These are phyloP conservation scores for Kondoa malvinella DNA, from an alignment of 768 basidiomycete genomes.

Conservation along the genomic window DNA sequence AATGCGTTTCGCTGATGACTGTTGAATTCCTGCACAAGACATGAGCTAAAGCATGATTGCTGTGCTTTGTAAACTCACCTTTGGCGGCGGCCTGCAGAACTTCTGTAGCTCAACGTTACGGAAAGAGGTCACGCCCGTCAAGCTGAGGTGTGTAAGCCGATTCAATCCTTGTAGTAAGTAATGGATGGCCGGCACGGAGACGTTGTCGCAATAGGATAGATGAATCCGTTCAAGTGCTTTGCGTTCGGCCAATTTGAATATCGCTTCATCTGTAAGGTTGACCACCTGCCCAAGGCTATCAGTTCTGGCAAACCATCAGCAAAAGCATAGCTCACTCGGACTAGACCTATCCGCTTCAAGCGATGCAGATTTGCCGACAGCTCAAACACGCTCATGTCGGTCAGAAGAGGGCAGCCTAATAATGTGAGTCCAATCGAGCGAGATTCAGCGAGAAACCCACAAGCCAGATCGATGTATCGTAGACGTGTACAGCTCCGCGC, in stretches of 20 bases:
- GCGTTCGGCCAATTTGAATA: slow-evolving; percentile 70
- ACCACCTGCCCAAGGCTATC: slow-evolving; percentile 35
- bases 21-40: slow-evolving; percentile 58
- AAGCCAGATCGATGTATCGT: slow-evolving; percentile 90
- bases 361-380: slow-evolving; percentile 64
- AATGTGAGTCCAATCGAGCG: slow-evolving; percentile 9
- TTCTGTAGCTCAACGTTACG: slow-evolving; percentile 64
- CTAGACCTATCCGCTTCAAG: slow-evolving; percentile 82
- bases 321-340: slow-evolving; percentile 40
- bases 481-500: slow-evolving; percentile 74
- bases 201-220: slow-evolving; percentile 89
- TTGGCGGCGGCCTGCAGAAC: slow-evolving; percentile 75
- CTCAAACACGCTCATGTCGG: slow-evolving; percentile 88
- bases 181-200: slow-evolving; percentile 77
- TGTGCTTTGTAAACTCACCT: slow-evolving; percentile 40
- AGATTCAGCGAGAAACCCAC: slow-evolving; percentile 38
- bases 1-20: slow-evolving; percentile 72
- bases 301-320: neutral
- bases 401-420: slow-evolving; percentile 64
- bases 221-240: slow-evolving; percentile 86
- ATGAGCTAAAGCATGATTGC: neutral
- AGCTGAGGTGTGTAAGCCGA: slow-evolving; percentile 79
- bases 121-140: slow-evolving; percentile 94
- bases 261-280: slow-evolving; percentile 83
- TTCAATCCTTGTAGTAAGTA: slow-evolving; percentile 75